These are phyloP conservation scores for Fomitopsis serialis DNA, from an alignment of 768 basidiomycete species.

Conservation along the genomic window DNA sequence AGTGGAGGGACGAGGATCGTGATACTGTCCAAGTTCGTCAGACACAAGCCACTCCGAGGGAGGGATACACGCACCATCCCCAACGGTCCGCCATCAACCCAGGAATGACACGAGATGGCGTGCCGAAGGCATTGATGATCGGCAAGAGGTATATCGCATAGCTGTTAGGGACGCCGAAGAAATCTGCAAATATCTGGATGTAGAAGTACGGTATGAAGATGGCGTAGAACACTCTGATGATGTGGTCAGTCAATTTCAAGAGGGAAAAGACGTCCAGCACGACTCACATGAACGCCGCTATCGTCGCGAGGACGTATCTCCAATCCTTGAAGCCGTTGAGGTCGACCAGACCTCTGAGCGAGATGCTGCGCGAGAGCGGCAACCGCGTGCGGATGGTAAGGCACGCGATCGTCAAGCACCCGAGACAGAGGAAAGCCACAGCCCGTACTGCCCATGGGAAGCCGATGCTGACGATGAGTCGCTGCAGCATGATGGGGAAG, in stretches of 20 bases:
- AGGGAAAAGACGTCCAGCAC: not conserved
- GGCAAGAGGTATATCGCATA: constrained; percentile 24
- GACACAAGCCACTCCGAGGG: not conserved
- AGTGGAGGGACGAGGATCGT: constrained; percentile 24
- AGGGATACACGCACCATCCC: not conserved
- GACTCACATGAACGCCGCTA: constrained; percentile 20
- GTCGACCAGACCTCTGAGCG: constrained; percentile 19
- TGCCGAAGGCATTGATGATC: constrained; percentile 26
- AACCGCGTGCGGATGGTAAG: constrained; percentile 23
- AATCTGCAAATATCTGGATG: constrained; percentile 25
- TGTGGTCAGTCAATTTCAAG: not conserved
- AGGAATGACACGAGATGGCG: constrained; percentile 24
- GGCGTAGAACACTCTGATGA: constrained; percentile 23
- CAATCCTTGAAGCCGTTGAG: constrained; percentile 22
- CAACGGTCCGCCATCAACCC: constrained; percentile 24
- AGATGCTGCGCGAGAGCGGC: constrained; percentile 17
- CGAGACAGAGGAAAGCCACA: constrained; percentile 23
- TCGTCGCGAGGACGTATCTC: constrained; percentile 15
- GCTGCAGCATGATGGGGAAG: constrained; percentile 49
- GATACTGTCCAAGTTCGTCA: constrained; percentile 14
- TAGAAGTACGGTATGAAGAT: constrained; percentile 32
- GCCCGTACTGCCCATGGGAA: constrained; percentile 28
- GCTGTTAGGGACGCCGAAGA: constrained; percentile 16
- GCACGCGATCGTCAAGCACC: constrained; percentile 19
- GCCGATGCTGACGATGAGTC: constrained; percentile 25